Evolutionary conservation across 2,329 filamentous ascomycete genomes (phyloP), one percentile per base, ranked within the genome.

Genomic region (Ophiocordyceps sinensis): DNA sequence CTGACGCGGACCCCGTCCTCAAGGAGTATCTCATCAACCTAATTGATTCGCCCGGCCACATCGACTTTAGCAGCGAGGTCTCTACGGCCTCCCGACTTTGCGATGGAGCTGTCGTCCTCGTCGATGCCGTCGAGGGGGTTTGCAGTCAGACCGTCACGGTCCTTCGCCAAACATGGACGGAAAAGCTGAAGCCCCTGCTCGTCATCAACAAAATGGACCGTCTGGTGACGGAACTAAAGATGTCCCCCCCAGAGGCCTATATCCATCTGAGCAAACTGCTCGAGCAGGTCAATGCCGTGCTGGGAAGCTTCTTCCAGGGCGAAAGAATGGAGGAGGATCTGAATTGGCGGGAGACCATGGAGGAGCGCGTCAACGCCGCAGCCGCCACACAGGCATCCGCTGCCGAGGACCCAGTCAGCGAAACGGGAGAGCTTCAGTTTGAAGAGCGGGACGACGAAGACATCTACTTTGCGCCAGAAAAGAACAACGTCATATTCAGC

Each of bases 201-300:
- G 87, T 96, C 42, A 89, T 98, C 62, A 98, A 98, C 68, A 98
- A 98, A 64, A 94, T 98, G 69, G 91, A 98, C 61, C 77, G 91
- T 43, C 73, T 98, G 42, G 75, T 98, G 43, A 94, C 86, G 3
- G 91, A 98, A 65, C 71, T 95, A 41, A 89, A 93, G 58, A 88
- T 98, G 82, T 94, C 79, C 8, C 87, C 91, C 0, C 70, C 65
- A 14, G 91, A 98, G 59, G 91, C 91, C 30, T 93, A 93, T 55
- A 77, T 79, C 21, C 91, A 98, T 63, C 64, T 98, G 13, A 87
- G 73, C 59, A 91, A 88, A 58, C 71, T 96, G 4, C 64, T 98
- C 8, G 91, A 96, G 58, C 91, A 96, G 58, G 86, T 98, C 38
- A 98, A 98, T 57, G 91, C 91, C 34, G 87, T 98, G 7, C 80